Percentiles rank a stretch among this genome's conserved stretches.
These are phyloP conservation scores for Sonneratia alba DNA, from an alignment of 345 rosid species.

Conservation along the genomic window DNA sequence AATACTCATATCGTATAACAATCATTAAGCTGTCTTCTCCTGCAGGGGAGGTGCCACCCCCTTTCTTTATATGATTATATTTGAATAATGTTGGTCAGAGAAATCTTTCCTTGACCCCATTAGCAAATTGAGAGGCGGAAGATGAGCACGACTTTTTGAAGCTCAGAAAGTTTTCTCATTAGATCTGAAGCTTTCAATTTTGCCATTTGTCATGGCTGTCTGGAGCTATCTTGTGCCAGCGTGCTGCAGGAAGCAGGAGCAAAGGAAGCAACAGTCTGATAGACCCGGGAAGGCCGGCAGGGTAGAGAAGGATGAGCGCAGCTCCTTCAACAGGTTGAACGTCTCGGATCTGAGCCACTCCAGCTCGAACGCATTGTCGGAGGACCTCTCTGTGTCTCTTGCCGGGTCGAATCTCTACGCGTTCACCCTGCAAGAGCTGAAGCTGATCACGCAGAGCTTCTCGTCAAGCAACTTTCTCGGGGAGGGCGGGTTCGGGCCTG, in stretches of 20 bases:
- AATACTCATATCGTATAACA: too few species aligned
- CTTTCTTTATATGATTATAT: not conserved
- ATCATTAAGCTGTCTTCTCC: too few species aligned
- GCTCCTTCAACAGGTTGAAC: conserved; percentile 48
- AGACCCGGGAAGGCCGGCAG: not conserved
- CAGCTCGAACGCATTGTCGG: conserved; percentile 39
- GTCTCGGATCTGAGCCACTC: conserved; percentile 65
- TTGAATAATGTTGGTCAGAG: not conserved
- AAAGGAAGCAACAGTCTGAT: not conserved
- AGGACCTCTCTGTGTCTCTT: conserved; percentile 65
- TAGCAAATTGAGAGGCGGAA: not conserved
- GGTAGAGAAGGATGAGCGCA: not conserved
- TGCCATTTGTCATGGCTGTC: conserved; percentile 1
- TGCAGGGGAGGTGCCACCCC: not conserved
- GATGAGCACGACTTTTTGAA: not conserved
- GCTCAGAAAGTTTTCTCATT: not conserved
- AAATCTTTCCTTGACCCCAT: not conserved
- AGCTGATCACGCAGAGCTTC: conserved; percentile 65
- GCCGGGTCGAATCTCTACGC: conserved; percentile 74
- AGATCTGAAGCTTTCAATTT: not conserved
- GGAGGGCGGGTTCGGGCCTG: conserved; percentile 90
- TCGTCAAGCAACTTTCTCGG: conserved; percentile 64
- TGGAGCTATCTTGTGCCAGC: not conserved
- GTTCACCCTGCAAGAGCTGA: conserved; percentile 61
- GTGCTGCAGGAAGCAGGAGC: not conserved